A percentile compares a stretch with the other conserved stretches of the same genome.
phyloP scores from a whole-genome alignment of 2,329 filamentous ascomycete genomes.

The Stemphylium lycopersici region DNA sequence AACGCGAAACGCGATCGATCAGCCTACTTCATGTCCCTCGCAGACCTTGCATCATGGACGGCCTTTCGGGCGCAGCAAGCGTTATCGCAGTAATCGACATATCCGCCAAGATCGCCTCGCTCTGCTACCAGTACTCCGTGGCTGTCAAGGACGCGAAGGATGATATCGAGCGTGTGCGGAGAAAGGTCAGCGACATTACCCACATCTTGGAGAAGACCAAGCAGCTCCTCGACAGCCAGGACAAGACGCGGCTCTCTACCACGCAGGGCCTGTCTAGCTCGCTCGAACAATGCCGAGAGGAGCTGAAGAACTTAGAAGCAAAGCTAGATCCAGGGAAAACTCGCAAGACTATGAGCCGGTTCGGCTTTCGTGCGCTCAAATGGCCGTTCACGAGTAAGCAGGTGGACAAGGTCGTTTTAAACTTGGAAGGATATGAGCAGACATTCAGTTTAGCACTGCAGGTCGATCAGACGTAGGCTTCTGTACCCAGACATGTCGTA shows the following conservation, averaged over 20 bases:
- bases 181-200: conserved; percentile 34
- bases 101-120: conserved; percentile 44
- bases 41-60: conserved; percentile 35
- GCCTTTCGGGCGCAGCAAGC: conserved; percentile 44
- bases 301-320: conserved; percentile 18
- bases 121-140: conserved; percentile 47
- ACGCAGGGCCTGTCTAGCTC: conserved; percentile 28
- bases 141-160: conserved; percentile 30
- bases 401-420: conserved; percentile 33
- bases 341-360: conserved; percentile 39
- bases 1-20: conserved; percentile 1
- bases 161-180: conserved; percentile 43
- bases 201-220: conserved; percentile 31
- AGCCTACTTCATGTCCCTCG: neutral
- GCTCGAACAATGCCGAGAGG: conserved; percentile 19
- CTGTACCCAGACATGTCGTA: conserved; percentile 24
- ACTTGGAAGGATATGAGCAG: conserved; percentile 35
- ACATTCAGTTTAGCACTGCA: conserved; percentile 41
- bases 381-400: conserved; percentile 50
- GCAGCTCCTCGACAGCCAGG: conserved; percentile 35
- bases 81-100: conserved; percentile 50
- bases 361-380: conserved; percentile 46
- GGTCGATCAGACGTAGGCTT: conserved; percentile 45
- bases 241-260: conserved; percentile 33
- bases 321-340: conserved; percentile 19